Conservation (phyloP, 768 basidiomycete genomes). For the Exidia glandulosa region DNA sequence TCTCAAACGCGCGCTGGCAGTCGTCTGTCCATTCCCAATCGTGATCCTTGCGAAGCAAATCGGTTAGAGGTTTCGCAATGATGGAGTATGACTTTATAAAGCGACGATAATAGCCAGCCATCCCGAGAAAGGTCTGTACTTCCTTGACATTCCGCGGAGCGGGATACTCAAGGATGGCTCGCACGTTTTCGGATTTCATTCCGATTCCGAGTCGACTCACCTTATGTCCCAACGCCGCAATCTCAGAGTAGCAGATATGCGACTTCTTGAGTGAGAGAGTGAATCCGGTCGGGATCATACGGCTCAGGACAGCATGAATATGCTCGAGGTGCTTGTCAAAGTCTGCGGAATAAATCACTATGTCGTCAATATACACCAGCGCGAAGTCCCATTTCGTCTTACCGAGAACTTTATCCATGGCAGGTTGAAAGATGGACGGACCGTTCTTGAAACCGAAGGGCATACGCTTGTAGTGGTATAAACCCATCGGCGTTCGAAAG, state of each 20-base stretch:
- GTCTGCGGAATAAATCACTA: background rate
- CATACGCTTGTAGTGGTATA: slow-evolving; percentile 31
- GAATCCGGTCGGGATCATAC: background rate
- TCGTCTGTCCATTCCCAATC: background rate
- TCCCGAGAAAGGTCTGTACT: slow-evolving; percentile 18
- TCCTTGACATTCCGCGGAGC: slow-evolving; percentile 8
- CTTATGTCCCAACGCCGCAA: background rate
- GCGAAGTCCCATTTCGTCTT: background rate
- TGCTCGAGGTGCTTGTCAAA: background rate
- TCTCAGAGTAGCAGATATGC: background rate
- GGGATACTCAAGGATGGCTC: slow-evolving; percentile 21
- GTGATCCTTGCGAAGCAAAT: background rate
- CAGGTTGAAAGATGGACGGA: background rate
- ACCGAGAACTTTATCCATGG: background rate
- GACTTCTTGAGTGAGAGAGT: background rate
- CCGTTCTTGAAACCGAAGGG: slow-evolving; percentile 26
- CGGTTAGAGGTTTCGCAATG: slow-evolving; percentile 7
- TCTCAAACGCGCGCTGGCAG: background rate
- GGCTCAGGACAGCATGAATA: background rate
- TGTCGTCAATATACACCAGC: background rate
- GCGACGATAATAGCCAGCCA: slow-evolving; percentile 20
- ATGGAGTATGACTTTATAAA: slow-evolving; percentile 19
- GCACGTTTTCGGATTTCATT: slow-evolving; percentile 26
- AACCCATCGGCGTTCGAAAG: slow-evolving; percentile 28
- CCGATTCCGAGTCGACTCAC: slow-evolving; percentile 3